These are phyloP conservation scores for Fusarium caatingaense DNA, from an alignment of 2,329 filamentous ascomycete genomes.

Conservation along the genomic window DNA sequence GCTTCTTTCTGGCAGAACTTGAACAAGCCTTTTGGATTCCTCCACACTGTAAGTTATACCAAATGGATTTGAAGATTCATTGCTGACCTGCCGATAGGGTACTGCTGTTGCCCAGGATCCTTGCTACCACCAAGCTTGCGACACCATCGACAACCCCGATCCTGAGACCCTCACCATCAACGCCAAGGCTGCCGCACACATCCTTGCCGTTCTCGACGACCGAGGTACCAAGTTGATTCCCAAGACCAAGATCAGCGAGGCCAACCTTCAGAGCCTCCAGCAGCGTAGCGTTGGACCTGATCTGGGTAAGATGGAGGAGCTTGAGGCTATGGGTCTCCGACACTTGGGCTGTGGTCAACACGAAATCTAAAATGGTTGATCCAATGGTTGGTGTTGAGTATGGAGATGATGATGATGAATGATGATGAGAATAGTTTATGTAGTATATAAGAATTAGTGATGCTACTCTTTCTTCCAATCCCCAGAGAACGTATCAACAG, in stretches of 20 bases:
- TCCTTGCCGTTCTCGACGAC: constrained; percentile 46
- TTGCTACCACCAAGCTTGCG: constrained; percentile 52
- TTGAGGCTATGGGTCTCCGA: constrained; percentile 51
- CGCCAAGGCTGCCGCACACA: constrained; percentile 59
- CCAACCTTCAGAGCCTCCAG: constrained; percentile 24
- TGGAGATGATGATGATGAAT: not conserved
- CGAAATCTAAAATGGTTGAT: too few relatives aligned
- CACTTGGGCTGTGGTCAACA: constrained; percentile 51
- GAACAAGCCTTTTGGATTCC: constrained; percentile 40
- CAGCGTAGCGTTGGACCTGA: constrained; percentile 27
- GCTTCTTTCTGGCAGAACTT: constrained; percentile 46
- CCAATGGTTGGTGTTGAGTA: too few relatives aligned
- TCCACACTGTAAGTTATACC: constrained; percentile 25
- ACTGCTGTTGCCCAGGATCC: constrained; percentile 40
- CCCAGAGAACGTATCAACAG: not conserved
- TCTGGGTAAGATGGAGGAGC: constrained; percentile 46
- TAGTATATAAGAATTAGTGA: not conserved
- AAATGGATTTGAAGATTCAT: accelerated
- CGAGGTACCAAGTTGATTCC: constrained; percentile 43
- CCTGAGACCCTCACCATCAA: constrained; percentile 48
- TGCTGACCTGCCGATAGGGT: not conserved
- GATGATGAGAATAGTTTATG: not conserved
- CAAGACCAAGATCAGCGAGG: constrained; percentile 38
- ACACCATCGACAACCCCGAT: constrained; percentile 52
- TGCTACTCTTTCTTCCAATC: not conserved